A percentile compares a stretch with the other conserved stretches of the same genome.
Conservation (phyloP, 768 basidiomycete species). For the Mycena filopes region DNA sequence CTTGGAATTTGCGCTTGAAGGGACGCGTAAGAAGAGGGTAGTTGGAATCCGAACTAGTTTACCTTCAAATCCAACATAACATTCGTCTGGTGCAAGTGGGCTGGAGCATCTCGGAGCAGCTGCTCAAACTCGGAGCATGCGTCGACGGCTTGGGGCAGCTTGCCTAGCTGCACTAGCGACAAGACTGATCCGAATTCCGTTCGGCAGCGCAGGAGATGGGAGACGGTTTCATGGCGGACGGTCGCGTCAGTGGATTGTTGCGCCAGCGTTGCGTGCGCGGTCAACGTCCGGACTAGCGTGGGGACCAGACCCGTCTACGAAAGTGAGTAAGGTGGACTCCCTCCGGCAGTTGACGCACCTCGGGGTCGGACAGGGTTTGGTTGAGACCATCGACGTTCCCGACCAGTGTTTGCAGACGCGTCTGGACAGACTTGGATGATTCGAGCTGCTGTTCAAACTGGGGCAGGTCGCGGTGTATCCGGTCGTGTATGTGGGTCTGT, state of each 20-base stretch:
- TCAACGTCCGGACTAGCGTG: conserved; percentile 62
- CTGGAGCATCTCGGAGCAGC: conserved; percentile 59
- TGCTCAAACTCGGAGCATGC: conserved; percentile 53
- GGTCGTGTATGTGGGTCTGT: conserved; percentile 76
- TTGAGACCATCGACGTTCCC: conserved; percentile 63
- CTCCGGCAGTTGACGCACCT: conserved; percentile 56
- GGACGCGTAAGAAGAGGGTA: conserved; percentile 7
- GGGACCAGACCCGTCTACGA: conserved; percentile 76
- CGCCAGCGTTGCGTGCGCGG: conserved; percentile 69
- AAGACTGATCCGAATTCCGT: conserved; percentile 56
- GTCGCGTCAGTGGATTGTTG: conserved; percentile 71
- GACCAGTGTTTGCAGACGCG: conserved; percentile 61
- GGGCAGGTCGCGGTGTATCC: conserved; percentile 72
- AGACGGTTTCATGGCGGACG: conserved; percentile 59
- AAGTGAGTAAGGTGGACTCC: conserved; percentile 18
- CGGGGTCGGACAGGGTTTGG: conserved; percentile 62
- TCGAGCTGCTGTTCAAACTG: conserved; percentile 72
- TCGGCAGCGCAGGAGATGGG: conserved; percentile 65
- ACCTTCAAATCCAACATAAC: conserved; percentile 71
- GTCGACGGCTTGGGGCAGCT: conserved; percentile 71
- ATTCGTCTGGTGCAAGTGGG: conserved; percentile 60
- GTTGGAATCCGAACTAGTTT: conserved; percentile 16
- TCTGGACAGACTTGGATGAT: conserved; percentile 72
- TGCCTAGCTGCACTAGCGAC: conserved; percentile 62
- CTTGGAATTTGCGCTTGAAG: conserved; percentile 63